Evolutionary conservation across 2,329 filamentous ascomycete genomes (phyloP).

Genomic region (Colletotrichum tamarilloi): DNA sequence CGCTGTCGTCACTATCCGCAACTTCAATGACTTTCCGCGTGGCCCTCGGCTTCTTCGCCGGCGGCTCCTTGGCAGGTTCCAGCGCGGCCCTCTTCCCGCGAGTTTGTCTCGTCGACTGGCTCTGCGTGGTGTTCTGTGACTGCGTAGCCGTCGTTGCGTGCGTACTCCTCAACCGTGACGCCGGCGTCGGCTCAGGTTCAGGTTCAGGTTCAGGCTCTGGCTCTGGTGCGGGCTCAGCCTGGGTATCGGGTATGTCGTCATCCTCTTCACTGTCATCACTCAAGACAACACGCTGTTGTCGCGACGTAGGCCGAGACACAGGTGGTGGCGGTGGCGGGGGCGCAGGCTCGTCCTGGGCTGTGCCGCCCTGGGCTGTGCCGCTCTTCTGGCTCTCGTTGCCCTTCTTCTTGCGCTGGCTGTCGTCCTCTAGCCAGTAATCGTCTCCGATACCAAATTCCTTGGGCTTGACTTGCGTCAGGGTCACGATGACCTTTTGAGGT

Average conservation of each 20-base stretch:
- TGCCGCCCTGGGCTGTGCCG: slow-evolving; percentile 37
- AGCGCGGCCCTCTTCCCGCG: slow-evolving; percentile 49
- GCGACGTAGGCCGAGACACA: background rate
- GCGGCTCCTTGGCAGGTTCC: slow-evolving; percentile 43
- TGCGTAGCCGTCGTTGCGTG: slow-evolving; percentile 38
- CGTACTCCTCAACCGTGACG: slow-evolving; percentile 3
- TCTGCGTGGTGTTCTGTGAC: slow-evolving; percentile 44
- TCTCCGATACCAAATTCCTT: slow-evolving; percentile 81
- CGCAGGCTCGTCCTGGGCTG: slow-evolving; percentile 19
- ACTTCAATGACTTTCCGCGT: slow-evolving; percentile 48
- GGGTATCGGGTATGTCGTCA: slow-evolving; percentile 33
- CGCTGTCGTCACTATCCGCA: slow-evolving; percentile 59
- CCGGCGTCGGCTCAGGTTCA: slow-evolving; percentile 15
- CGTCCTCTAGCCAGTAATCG: slow-evolving; percentile 78
- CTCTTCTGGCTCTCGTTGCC: slow-evolving; percentile 39
- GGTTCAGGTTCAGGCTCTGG: slow-evolving; percentile 8
- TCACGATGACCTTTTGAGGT: slow-evolving; percentile 70
- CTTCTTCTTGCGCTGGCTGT: slow-evolving; percentile 46
- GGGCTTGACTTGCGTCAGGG: slow-evolving; percentile 75
- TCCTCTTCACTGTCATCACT: slow-evolving; percentile 50
- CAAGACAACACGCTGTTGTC: slow-evolving; percentile 41
- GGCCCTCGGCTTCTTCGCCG: slow-evolving; percentile 46
- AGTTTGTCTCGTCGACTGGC: slow-evolving; percentile 41
- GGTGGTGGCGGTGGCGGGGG: background rate
- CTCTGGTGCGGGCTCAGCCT: slow-evolving; percentile 10